These are phyloP conservation scores for Ustilago curta DNA, from an alignment of 1,284 basidiomycete species.

Conservation along the genomic window DNA sequence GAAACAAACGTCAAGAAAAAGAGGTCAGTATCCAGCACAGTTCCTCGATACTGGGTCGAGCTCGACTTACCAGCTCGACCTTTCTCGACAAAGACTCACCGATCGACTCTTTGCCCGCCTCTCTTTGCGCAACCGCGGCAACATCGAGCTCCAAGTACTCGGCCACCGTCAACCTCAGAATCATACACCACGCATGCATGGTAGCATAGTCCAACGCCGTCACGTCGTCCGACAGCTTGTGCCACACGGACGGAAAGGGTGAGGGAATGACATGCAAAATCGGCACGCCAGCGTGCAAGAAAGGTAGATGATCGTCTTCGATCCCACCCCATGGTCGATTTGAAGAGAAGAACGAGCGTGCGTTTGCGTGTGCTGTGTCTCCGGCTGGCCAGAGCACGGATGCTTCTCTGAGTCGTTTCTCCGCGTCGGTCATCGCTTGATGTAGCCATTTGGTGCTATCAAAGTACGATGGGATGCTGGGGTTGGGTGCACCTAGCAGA, in stretches of 20 bases:
- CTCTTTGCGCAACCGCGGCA: neutral
- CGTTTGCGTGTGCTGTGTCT: slow-evolving; percentile 7
- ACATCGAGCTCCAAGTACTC: slow-evolving; percentile 83
- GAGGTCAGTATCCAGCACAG: neutral
- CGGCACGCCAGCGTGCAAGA: slow-evolving; percentile 84
- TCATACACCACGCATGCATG: slow-evolving; percentile 82
- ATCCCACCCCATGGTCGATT: slow-evolving; percentile 75
- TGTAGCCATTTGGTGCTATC: slow-evolving; percentile 60
- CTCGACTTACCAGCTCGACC: slow-evolving; percentile 51
- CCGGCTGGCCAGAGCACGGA: slow-evolving; percentile 46
- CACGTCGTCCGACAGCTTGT: slow-evolving; percentile 88
- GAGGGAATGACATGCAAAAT: slow-evolving; percentile 89
- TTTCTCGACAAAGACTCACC: slow-evolving; percentile 14
- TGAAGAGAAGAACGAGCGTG: slow-evolving; percentile 34
- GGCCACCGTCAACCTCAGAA: slow-evolving; percentile 86
- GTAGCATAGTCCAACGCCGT: slow-evolving; percentile 86
- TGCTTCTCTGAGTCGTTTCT: slow-evolving; percentile 38
- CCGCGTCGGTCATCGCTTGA: slow-evolving; percentile 41
- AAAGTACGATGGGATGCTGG: slow-evolving; percentile 59
- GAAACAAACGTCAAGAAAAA: neutral
- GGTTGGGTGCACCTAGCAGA: slow-evolving; percentile 58
- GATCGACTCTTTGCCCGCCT: neutral
- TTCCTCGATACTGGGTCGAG: slow-evolving; percentile 17
- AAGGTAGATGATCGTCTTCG: slow-evolving; percentile 95
- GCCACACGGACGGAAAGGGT: slow-evolving; percentile 94